phyloP scores from a whole-genome alignment of 306 rosid genomes.

The Rosa rugosa region DNA sequence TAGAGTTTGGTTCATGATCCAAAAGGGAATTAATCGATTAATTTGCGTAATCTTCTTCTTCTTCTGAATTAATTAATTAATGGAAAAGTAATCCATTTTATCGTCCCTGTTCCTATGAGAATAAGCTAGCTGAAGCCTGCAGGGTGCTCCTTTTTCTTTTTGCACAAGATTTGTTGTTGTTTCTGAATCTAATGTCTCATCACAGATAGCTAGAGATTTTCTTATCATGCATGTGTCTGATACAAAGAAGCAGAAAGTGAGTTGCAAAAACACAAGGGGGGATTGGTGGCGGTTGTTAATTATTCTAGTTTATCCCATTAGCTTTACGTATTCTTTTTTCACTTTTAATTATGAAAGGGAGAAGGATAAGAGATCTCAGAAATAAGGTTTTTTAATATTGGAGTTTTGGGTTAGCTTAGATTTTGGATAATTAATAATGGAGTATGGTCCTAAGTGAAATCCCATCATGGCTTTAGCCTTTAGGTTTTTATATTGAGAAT shows the following conservation, averaged over 20 bases:
- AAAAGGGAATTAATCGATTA: neutral
- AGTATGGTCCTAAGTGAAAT: conserved; percentile 21
- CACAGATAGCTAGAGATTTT: conserved; percentile 21
- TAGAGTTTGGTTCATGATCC: conserved; percentile 11
- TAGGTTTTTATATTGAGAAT: conserved; percentile 14
- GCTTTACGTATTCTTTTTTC: conserved; percentile 21
- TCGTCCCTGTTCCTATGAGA: neutral
- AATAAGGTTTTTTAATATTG: neutral
- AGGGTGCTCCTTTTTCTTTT: conserved; percentile 24
- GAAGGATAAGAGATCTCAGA: conserved; percentile 22
- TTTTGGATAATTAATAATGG: conserved; percentile 14
- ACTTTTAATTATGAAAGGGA: conserved; percentile 8
- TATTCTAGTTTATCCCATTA: conserved; percentile 38
- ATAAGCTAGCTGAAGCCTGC: conserved; percentile 2
- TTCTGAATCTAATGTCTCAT: conserved; percentile 45
- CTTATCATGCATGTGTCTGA: conserved; percentile 50
- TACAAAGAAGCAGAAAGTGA: conserved; percentile 84
- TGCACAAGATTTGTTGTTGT: conserved; percentile 16
- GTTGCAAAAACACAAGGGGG: neutral
- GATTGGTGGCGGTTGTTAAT: conserved; percentile 33
- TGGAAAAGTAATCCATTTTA: neutral
- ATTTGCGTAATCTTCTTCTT: conserved; percentile 11
- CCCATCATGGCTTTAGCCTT: conserved; percentile 27
- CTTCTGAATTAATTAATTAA: neutral
- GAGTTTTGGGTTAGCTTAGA: neutral